Evolutionary conservation across 768 basidiomycete genomes (phyloP), one percentile per base, ranked within the genome.

Genomic region (Pleurotus sapidus): DNA sequence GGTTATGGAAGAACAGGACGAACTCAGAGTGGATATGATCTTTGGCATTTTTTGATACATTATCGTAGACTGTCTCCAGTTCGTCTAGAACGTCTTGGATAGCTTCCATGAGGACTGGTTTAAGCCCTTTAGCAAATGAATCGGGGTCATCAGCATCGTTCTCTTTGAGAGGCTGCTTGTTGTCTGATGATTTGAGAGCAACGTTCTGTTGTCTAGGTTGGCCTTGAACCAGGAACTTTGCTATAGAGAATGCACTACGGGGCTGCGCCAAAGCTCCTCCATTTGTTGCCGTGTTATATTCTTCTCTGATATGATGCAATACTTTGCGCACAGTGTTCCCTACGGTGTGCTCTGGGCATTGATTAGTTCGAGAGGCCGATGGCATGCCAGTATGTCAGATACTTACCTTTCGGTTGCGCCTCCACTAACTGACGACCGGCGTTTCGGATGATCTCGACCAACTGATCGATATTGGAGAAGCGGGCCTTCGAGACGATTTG

Each of bases 11-110:
- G 37, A 25, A 14, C 49, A 55, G 46, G 1, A 75, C 92, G 68
- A 67, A 98, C 96, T 97, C 95, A n/a, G 95, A 93, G 70, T 98
- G 96, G 59, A 99, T 91, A 68, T 98, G 95, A 69, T 97, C 95
- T 71, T 86, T 90, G 2, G 95, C 93, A 64, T 91, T 92, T 76
- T 92, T 96, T 7, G 92, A 91, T 17, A 98, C 88, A 64, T 89
- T 95, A 63, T 97, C 92, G 64, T 98, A 93, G 1, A 96, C 95
- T 2, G 92, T 95, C 69, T 97, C 95, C 38, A 99, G 77, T 71
- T 99, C 97, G 62, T 97, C 94, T 46, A 97, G 79, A 15, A 98
- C 91, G 67, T 98, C 96, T 67, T 96, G 91, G 51, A 99, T 95
- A 5, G 95, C 97, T 70, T 97, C 94, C 81, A 98, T 93, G 55